A percentile compares a stretch with the other conserved stretches of the same genome.
phyloP scores from a whole-genome alignment of 2,329 filamentous ascomycete species.

The Neophaeococcomyces aloes region DNA sequence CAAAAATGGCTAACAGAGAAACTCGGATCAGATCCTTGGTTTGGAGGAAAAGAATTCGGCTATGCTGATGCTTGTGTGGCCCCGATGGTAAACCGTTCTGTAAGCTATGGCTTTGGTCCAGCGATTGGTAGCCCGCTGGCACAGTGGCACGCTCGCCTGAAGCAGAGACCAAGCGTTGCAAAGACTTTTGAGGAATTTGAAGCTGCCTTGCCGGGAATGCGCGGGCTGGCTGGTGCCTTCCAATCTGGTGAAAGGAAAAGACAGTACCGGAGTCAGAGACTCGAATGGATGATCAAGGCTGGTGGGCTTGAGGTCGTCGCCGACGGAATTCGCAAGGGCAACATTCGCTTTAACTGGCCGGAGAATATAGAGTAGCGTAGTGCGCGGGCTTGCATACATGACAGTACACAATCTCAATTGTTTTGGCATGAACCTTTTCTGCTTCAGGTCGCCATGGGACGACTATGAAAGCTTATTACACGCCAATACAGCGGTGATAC shows the following conservation, averaged over 20 bases:
- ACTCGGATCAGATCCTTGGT: conserved; percentile 3
- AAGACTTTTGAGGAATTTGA: conserved; percentile 10
- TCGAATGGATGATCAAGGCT: conserved; percentile 17
- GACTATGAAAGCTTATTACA: no score
- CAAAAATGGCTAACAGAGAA: conserved; percentile 4
- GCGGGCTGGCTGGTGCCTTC: neutral
- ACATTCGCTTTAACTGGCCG: conserved; percentile 14
- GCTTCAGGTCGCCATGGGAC: no score
- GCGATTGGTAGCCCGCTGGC: neutral
- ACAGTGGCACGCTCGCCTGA: conserved; percentile 8
- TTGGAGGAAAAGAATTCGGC: conserved; percentile 9
- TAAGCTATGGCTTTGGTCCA: conserved; percentile 6
- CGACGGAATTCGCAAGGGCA: conserved; percentile 11
- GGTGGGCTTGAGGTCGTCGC: conserved; percentile 12
- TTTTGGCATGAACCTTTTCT: no score
- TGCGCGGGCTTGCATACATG: no score
- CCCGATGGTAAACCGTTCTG: conserved; percentile 9
- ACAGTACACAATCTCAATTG: no score
- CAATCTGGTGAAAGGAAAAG: conserved; percentile 9
- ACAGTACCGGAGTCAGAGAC: conserved; percentile 15
- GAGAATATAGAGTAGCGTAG: no score
- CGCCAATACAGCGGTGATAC: no score
- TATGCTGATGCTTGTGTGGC: conserved; percentile 7
- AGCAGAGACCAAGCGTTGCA: conserved; percentile 9
- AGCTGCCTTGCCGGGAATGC: conserved; percentile 2